A percentile compares a stretch with the other conserved stretches of the same genome.
Conservation (phyloP, 805 yeast genomes). For the Candida coquimbonensis region DNA sequence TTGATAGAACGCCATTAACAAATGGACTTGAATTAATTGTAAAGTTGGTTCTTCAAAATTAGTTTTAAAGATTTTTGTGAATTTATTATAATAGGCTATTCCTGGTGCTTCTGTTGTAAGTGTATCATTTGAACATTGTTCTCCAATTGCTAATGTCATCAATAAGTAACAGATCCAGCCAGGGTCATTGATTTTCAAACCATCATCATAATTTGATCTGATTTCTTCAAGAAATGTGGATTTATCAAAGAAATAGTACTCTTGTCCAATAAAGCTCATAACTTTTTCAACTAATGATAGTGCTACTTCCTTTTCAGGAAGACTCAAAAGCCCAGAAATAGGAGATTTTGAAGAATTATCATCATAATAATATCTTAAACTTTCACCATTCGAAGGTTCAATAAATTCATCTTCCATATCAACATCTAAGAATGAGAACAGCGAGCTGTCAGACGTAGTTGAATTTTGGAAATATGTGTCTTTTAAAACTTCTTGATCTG, state of each 20-base stretch:
- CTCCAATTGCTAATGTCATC: slow-evolving; percentile 22
- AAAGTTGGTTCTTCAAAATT: slow-evolving; percentile 28
- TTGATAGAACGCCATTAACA: slow-evolving; percentile 28
- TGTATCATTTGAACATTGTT: slow-evolving; percentile 18
- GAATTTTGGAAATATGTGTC: slow-evolving; percentile 18
- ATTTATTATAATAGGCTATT: slow-evolving; percentile 22
- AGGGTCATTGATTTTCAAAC: slow-evolving; percentile 6
- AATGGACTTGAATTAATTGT: slow-evolving; percentile 27
- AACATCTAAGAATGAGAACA: slow-evolving; percentile 19
- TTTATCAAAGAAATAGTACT: slow-evolving; percentile 19
- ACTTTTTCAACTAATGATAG: slow-evolving; percentile 14
- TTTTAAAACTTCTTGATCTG: slow-evolving; percentile 11
- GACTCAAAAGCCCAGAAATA: slow-evolving; percentile 5
- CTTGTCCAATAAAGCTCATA: slow-evolving; percentile 18
- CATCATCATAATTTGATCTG: slow-evolving; percentile 8
- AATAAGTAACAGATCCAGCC: slow-evolving; percentile 18
- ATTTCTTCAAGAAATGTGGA: slow-evolving; percentile 8
- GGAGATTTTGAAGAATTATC: slow-evolving; percentile 6
- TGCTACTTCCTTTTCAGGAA: slow-evolving; percentile 14
- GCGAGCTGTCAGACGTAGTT: slow-evolving; percentile 18
- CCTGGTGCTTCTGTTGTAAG: slow-evolving; percentile 18
- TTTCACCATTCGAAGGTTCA: slow-evolving; percentile 4
- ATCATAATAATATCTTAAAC: slow-evolving; percentile 14
- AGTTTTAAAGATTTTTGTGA: slow-evolving; percentile 24
- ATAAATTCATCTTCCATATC: slow-evolving; percentile 16